Base-by-base conservation (phyloP, 1,284 basidiomycete genomes). In the Ceratobasidium sp. region DNA sequence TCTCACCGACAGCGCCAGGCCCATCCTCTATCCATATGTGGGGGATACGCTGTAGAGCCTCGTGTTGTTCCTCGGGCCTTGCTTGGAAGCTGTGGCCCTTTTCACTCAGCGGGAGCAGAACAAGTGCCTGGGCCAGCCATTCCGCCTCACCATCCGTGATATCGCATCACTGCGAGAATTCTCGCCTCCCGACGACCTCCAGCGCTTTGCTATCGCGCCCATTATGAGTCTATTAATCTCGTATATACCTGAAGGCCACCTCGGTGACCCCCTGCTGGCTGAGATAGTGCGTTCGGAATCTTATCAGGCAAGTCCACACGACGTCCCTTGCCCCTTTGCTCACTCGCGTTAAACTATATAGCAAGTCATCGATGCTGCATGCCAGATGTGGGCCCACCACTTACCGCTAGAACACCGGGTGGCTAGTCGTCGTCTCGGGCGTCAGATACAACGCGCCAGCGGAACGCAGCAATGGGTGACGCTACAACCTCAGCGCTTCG, bases 361-460 rank as follows among this genome's bases (percentile, higher is more conserved):
- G 67, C 18, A 60, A 11, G 67, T 71, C 18, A 38, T 71, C 23
- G 46, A 71, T 18, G 40, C 38, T 30, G 53, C 64, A 18, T 71
- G 67, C 28, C 30, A 38, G 1, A 36, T 71, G 33, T 60, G 56
- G 56, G 21, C 21, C 11, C 28, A 71, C 23, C 30, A 42, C 11
- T 30, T 71, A n/a, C 67, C 67, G n/a, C 33, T 6, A 21, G 56
- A 71, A 23, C 8, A 60, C 3, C 33, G 56, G 1, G 36, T 71
- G 6, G 23, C 21, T 28, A 44, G 46, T 18, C 63, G 63, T n/a
- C 25, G 51, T 9, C 46, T 71, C 6, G 67, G 58, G 16, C 58
- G 44, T 14, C 56, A 49, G 51, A 38, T 33, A 7, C 28, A 60
- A n/a, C 67, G 30, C 12, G 28, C 48, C 9, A 33, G 25, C 14